A percentile compares a stretch with the other conserved stretches of the same genome.
These are phyloP conservation scores for Plectranthus barbatus DNA, from an alignment of 257 asterid genomes.

Conservation along the genomic window DNA sequence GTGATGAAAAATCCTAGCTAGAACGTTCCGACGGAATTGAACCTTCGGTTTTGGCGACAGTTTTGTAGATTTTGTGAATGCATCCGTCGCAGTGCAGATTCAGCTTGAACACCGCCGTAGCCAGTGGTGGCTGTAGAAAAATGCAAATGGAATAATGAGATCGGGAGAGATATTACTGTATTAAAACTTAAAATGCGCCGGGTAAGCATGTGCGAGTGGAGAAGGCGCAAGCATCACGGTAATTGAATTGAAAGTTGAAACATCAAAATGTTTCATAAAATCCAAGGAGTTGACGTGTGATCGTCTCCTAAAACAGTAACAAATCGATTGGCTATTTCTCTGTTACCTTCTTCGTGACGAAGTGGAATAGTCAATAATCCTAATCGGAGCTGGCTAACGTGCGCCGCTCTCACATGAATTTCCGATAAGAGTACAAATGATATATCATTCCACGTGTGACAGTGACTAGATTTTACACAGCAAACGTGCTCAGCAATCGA, in stretches of 20 bases:
- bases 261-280: neutral
- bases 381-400: too few relatives aligned
- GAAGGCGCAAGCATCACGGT: conserved; percentile 11
- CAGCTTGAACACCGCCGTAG: conserved; percentile 59
- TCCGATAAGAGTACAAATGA: conserved; percentile 3
- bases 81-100: conserved; percentile 81
- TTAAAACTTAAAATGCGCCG: conserved; percentile 20
- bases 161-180: neutral
- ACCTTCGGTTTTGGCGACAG: conserved; percentile 63
- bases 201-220: neutral
- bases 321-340: too few relatives aligned
- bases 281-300: conserved; percentile 17
- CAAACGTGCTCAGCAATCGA: neutral
- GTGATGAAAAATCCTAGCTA: too few relatives aligned
- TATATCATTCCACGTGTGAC: neutral
- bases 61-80: conserved; percentile 53
- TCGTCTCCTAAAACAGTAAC: conserved; percentile 17
- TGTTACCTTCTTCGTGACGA: too few relatives aligned
- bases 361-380: too few relatives aligned
- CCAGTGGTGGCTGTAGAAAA: conserved; percentile 37
- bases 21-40: neutral
- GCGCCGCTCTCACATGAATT: conserved; percentile 30
- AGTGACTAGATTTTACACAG: too few relatives aligned
- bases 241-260: too few relatives aligned
- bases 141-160: neutral